Conservation (phyloP, 2,329 filamentous ascomycete genomes). For the Talaromyces sp. region DNA sequence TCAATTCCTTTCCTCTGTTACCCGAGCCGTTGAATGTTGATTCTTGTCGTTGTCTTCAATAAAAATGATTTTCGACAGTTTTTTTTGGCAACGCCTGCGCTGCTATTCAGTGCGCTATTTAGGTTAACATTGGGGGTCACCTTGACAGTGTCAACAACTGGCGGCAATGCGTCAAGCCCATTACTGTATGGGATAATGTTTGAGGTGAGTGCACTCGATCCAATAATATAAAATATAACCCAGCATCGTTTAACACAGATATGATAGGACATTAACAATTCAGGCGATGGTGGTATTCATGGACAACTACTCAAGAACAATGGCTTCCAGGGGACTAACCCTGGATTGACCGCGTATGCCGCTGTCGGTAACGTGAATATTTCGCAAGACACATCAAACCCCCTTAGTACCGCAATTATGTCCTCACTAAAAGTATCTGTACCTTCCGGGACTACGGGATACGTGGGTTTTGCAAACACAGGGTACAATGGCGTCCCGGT, state of each 20-base stretch:
- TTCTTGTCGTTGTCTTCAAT: background rate
- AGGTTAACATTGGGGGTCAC: background rate
- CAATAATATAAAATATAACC: background rate
- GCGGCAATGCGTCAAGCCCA: background rate
- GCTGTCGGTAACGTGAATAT: too few relatives aligned
- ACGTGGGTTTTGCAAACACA: background rate
- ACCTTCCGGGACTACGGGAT: background rate
- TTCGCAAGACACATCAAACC: too few relatives aligned
- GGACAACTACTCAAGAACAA: too few relatives aligned
- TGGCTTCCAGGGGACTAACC: too few relatives aligned
- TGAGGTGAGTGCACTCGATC: background rate
- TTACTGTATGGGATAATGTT: background rate
- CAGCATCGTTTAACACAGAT: background rate
- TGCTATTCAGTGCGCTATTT: background rate
- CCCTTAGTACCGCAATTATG: too few relatives aligned
- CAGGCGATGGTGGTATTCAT: too few relatives aligned
- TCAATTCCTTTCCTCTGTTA: background rate
- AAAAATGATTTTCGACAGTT: background rate
- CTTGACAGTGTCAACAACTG: slow-evolving; percentile 1
- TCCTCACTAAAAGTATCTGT: too few relatives aligned
- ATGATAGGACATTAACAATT: background rate
- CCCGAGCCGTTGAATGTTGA: background rate
- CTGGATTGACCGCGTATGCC: too few relatives aligned
- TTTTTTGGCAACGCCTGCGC: background rate
- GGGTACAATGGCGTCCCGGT: background rate